Evolutionary conservation across 2,329 filamentous ascomycete genomes (phyloP).

Genomic region (Monosporascus cannonballus): DNA sequence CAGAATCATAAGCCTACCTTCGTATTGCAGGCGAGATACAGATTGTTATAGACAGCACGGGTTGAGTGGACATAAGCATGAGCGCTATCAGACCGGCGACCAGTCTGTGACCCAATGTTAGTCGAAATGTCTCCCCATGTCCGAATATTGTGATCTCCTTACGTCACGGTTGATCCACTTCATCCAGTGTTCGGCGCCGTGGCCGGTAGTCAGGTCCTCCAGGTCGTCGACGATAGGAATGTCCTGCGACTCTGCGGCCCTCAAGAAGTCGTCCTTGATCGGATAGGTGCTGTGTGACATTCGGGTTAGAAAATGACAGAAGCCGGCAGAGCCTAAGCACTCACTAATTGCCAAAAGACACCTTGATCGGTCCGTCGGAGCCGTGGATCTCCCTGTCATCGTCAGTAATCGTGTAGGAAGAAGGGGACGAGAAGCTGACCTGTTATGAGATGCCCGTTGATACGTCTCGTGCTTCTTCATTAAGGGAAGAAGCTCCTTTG

Average conservation of each 20-base stretch:
- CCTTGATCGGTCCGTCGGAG: slow-evolving; percentile 75
- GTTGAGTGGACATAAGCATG: slow-evolving; percentile 76
- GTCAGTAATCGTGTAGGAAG: slow-evolving; percentile 6
- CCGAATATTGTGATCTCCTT: slow-evolving; percentile 12
- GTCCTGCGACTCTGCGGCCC: slow-evolving; percentile 65
- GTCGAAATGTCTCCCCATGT: not conserved
- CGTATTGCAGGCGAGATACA: slow-evolving; percentile 69
- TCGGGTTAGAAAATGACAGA: slow-evolving; percentile 6
- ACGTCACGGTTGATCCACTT: slow-evolving; percentile 76
- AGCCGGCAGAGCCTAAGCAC: slow-evolving; percentile 4
- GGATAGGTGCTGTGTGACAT: slow-evolving; percentile 54
- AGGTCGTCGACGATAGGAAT: slow-evolving; percentile 71
- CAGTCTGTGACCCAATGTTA: slow-evolving; percentile 37
- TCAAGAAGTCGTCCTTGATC: slow-evolving; percentile 74
- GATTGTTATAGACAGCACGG: slow-evolving; percentile 60
- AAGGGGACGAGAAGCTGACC: slow-evolving; percentile 23
- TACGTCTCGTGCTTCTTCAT: slow-evolving; percentile 82
- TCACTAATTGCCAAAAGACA: slow-evolving; percentile 70
- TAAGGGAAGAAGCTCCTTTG: slow-evolving; percentile 66
- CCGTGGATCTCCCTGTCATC: slow-evolving; percentile 58
- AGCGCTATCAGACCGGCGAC: slow-evolving; percentile 69
- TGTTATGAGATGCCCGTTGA: slow-evolving; percentile 57
- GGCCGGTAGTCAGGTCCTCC: slow-evolving; percentile 62
- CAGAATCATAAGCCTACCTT: slow-evolving; percentile 42
- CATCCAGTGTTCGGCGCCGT: slow-evolving; percentile 75